These are phyloP conservation scores for Bipolaris sorokiniana DNA, from an alignment of 2,329 filamentous ascomycete species.

Conservation along the genomic window DNA sequence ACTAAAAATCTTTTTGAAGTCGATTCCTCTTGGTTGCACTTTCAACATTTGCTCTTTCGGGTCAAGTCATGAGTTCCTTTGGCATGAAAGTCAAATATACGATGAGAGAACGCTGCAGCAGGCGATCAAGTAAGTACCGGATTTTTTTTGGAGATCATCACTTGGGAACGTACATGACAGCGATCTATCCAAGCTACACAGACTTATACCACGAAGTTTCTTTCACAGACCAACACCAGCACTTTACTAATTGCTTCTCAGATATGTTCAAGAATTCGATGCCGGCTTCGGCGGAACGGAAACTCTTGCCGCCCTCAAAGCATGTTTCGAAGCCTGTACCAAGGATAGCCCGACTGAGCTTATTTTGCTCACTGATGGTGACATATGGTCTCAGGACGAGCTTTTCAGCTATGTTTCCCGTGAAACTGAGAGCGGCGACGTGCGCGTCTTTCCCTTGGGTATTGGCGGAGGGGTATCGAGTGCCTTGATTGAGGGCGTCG, in stretches of 20 bases:
- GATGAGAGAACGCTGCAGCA: background rate
- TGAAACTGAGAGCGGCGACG: background rate
- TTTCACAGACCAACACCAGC: no score
- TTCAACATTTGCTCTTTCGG: conserved; percentile 16
- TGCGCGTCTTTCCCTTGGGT: conserved; percentile 12
- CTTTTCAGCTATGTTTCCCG: conserved; percentile 1
- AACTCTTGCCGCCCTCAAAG: background rate
- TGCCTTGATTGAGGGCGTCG: conserved; percentile 9
- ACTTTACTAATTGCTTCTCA: background rate
- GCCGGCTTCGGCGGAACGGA: conserved; percentile 7
- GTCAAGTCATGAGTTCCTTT: conserved; percentile 1
- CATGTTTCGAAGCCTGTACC: conserved; percentile 2
- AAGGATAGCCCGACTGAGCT: conserved; percentile 4
- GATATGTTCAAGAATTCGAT: conserved; percentile 2
- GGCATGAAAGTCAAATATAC: conserved; percentile 1
- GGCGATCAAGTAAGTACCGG: background rate
- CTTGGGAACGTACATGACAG: background rate
- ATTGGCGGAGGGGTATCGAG: conserved; percentile 9
- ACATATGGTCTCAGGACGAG: conserved; percentile 7
- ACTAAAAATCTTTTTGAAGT: conserved; percentile 10
- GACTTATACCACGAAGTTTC: background rate
- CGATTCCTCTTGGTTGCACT: conserved; percentile 10
- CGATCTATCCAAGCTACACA: background rate
- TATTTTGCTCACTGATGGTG: conserved; percentile 11
- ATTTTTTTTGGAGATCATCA: background rate